A percentile compares a stretch with the other conserved stretches of the same genome.
Evolutionary conservation across 768 basidiomycete genomes (phyloP).

Genomic region (Cystobasidium tubakii): DNA sequence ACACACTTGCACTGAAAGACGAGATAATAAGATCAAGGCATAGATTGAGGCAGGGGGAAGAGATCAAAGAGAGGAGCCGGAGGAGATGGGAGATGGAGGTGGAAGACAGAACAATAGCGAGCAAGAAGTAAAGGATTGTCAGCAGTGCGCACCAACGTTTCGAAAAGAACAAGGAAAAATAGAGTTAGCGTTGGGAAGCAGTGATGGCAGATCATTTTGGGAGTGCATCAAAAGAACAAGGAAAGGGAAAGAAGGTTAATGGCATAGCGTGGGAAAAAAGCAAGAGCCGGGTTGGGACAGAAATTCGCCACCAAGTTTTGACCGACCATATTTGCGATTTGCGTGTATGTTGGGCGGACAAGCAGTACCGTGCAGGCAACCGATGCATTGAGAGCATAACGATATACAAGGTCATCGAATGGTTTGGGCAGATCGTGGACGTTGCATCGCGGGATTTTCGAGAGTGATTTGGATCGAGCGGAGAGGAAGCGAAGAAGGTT

Average conservation of each 20-base stretch:
- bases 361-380: too few species aligned
- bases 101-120: not conserved
- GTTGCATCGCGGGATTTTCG: too few species aligned
- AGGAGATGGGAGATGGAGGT: not conserved
- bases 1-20: not conserved
- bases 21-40: too few species aligned
- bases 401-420: too few species aligned
- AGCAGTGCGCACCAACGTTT: not conserved
- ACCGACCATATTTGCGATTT: too few species aligned
- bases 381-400: too few species aligned
- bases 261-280: conserved; percentile 4
- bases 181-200: not conserved
- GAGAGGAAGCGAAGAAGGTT: too few species aligned
- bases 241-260: not conserved
- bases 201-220: not conserved
- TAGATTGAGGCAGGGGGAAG: not conserved
- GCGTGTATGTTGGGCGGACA: too few species aligned
- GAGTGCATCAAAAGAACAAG: not conserved
- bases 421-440: too few species aligned
- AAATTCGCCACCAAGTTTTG: too few species aligned
- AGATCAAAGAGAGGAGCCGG: not conserved
- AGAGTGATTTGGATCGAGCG: too few species aligned
- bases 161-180: not conserved
- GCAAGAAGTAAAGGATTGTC: not conserved
- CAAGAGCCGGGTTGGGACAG: not conserved